Base-by-base conservation (phyloP, 345 rosid genomes). In the Diplotaxis tenuifolia region DNA sequence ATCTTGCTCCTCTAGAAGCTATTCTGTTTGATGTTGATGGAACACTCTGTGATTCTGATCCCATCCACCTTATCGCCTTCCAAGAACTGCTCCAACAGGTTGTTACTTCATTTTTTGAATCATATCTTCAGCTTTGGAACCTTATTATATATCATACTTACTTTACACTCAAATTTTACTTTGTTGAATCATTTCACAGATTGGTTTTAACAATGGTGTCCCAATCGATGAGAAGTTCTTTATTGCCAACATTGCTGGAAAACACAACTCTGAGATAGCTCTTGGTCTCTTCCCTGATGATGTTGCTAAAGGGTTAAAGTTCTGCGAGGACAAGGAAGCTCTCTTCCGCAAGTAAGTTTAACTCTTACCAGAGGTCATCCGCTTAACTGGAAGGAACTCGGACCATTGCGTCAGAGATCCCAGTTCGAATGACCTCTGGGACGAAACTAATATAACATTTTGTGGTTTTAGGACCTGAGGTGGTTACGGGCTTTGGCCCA, bases 1-100 rank as follows among this genome's bases (percentile, higher is more conserved):
- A 81, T 63, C 81, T 85, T 58, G 96, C 89, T 64, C 96, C 99
- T 1, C 61, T 89, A 54, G 87, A 90, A 75, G 98, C 93, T 5
- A 83, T 95, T 38, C 66, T 92, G 47, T 95, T 95, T 62, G 99
- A 95, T 54, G 89, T 95, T 18, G 99, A 95, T 79, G 99, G 99
- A 78, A 95, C 97, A 14, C 86, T 95, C 1, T 92, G 98, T 71
- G 99, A 92, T 76, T 84, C 99, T n/a, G 97, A 92, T 83, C 98
- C 99, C 23, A 75, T 92, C 77, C 99, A 95, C 75, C 78, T 71
- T 65, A 21, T 81, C 16, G 86, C 92, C 70, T 95, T 90, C 62
- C 78, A 78, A 1, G 77, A 81, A 62, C 78, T 87, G 79, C 96
- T 95, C 72, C 89, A 74, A 82, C 89, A 90, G 98, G 99, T 95